Evolutionary conservation across 225 moss, liverwort and hornwort genomes (phyloP).

Genomic region (Bryum argenteum): DNA sequence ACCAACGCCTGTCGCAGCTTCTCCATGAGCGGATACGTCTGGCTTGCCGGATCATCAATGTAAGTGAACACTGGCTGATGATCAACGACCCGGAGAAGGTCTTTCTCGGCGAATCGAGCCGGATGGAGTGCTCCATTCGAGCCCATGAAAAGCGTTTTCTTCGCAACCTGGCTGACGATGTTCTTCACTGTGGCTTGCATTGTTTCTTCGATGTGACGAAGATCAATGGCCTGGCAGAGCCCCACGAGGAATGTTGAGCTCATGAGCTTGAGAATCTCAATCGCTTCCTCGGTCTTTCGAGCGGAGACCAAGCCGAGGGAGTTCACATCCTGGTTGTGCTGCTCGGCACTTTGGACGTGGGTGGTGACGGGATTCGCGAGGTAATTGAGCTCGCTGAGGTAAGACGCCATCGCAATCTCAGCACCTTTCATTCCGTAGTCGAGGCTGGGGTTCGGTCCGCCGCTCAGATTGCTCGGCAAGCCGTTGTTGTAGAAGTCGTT

Average conservation of each 20-base stretch:
- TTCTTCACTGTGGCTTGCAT: conserved; percentile 61
- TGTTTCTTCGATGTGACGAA: conserved; percentile 65
- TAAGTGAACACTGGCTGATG: conserved; percentile 53
- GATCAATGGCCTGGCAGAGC: conserved; percentile 69
- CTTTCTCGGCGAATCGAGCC: conserved; percentile 51
- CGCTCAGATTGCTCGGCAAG: conserved; percentile 60
- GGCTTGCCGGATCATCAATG: conserved; percentile 56
- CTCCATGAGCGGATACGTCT: conserved; percentile 57
- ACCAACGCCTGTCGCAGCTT: conserved; percentile 54
- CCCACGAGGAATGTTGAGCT: conserved; percentile 63
- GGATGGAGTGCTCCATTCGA: conserved; percentile 34
- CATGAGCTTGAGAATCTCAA: conserved; percentile 69
- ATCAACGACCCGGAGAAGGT: conserved; percentile 58
- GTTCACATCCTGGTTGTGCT: conserved; percentile 75
- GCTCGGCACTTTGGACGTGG: conserved; percentile 70
- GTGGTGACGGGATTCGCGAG: conserved; percentile 68
- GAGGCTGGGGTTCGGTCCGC: conserved; percentile 66
- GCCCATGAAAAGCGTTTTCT: conserved; percentile 46
- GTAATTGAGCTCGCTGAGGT: conserved; percentile 59
- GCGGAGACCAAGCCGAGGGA: conserved; percentile 62
- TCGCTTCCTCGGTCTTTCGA: conserved; percentile 64
- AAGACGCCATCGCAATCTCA: conserved; percentile 74
- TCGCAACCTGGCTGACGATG: conserved; percentile 54
- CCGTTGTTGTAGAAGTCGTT: conserved; percentile 73
- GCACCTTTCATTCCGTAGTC: conserved; percentile 73